Conservation (phyloP, 192 early-diverging fungal species). For the Glomus cerebriforme region DNA sequence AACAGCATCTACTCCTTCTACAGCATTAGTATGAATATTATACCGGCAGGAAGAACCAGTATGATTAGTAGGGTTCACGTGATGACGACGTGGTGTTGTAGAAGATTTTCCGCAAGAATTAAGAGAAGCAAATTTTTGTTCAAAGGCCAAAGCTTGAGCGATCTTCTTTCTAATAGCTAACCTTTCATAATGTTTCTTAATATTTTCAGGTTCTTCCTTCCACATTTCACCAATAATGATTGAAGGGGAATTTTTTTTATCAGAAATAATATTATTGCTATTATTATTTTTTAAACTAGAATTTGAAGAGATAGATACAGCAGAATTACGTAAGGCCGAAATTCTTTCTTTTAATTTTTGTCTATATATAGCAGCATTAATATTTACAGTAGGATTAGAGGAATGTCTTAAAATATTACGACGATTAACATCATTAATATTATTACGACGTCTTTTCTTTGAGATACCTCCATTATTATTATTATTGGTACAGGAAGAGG, state of each 20-base stretch:
- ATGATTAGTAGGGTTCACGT: not conserved
- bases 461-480: not conserved
- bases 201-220: not conserved
- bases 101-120: not conserved
- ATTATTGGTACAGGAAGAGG: not conserved
- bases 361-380: not conserved
- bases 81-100: not conserved
- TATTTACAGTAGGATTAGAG: not conserved
- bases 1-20: not conserved
- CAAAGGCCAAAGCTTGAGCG: conserved; percentile 2
- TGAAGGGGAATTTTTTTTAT: not conserved
- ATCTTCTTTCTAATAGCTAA: not conserved
- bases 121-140: not conserved
- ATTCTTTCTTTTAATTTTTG: not conserved
- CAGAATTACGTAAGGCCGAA: not conserved
- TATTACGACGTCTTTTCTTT: not conserved
- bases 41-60: not conserved
- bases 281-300: not conserved
- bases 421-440: not conserved
- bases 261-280: not conserved
- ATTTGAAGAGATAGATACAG: not conserved
- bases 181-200: not conserved
- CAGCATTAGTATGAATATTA: not conserved
- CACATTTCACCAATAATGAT: conserved; percentile 2
- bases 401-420: not conserved